Evolutionary conservation across 805 yeast genomes (phyloP), one percentile per base, ranked within the genome.

Genomic region (Zygoascus biomembranicola): DNA sequence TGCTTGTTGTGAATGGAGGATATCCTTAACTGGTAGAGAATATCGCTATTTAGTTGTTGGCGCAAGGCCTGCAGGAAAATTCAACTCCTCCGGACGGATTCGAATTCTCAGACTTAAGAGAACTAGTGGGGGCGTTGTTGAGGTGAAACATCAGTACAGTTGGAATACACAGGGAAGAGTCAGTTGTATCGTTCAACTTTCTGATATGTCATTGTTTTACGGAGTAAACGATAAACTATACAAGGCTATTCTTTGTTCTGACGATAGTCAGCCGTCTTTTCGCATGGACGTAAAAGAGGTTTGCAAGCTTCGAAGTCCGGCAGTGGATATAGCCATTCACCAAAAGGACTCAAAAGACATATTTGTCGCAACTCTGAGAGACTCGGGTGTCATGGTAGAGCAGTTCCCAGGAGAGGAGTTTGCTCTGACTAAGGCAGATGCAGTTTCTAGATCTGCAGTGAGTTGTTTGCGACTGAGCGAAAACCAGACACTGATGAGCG

Each of bases 31-130:
- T 10, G 52, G 48, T 20, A 47, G 39, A 32, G 32, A 31, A 23
- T 57, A 57, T 44, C 42, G 49, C 20, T 57, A 49, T 28, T 46
- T 57, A 14, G 52, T 56, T 2, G 47, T 57, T 16, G 61, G 61
- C 14, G 47, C 57, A 3, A 48, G 55, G 4, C 11, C 14, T 8
- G 51, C 32, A 6, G 19, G 14, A 14, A 32, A 43, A 13, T n/a
- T n/a, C 10, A 14, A 35, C 10, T 6, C 20, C 3, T 13, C n/a
- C 19, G 59, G 57, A 32, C 53, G 28, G 37, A 20, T 57, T 5
- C 50, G 52, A 3, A 42, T 55, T 16, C 43, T 57, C 18, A 35
- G 60, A 19, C 51, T 57, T 28, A 32, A 51, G 13, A 42, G 60
- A 3, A 52, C 18, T 8, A 46, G 47, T 11, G 43, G 32, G 13